These are phyloP conservation scores for Crassisporium funariophilum DNA, from an alignment of 768 basidiomycete genomes.

Conservation along the genomic window DNA sequence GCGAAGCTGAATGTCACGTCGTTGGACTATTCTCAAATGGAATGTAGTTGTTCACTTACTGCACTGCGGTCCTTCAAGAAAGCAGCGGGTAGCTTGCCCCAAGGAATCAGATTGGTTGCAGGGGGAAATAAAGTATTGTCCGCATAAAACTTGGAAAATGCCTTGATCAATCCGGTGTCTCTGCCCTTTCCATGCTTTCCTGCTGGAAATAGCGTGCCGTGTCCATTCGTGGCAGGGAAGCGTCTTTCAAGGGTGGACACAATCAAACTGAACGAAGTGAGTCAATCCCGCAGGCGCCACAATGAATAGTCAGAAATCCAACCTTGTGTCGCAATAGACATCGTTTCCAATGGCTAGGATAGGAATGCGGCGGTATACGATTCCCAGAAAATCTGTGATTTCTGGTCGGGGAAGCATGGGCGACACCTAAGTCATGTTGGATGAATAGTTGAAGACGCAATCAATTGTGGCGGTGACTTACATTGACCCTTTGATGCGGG, in stretches of 20 bases:
- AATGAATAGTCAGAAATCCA: constrained; percentile 1
- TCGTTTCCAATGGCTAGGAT: constrained; percentile 63
- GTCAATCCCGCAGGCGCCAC: neutral
- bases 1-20: constrained; percentile 24
- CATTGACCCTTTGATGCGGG: constrained; percentile 49
- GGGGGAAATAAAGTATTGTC: constrained; percentile 46
- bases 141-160: constrained; percentile 47
- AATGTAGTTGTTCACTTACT: constrained; percentile 31
- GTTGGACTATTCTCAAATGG: neutral
- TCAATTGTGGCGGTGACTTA: constrained; percentile 24
- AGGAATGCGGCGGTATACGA: constrained; percentile 61
- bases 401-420: constrained; percentile 56
- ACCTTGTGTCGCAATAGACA: constrained; percentile 60
- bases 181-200: constrained; percentile 41
- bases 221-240: constrained; percentile 51
- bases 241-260: constrained; percentile 52
- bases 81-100: constrained; percentile 44
- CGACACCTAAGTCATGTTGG: constrained; percentile 40
- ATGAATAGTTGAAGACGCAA: neutral
- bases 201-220: constrained; percentile 50
- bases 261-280: constrained; percentile 40
- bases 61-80: constrained; percentile 52
- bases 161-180: constrained; percentile 51
- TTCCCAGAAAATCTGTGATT: constrained; percentile 51
- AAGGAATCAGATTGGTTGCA: constrained; percentile 45